phyloP scores from a whole-genome alignment of 2,329 filamentous ascomycete genomes.

The Aureobasidium sp. region DNA sequence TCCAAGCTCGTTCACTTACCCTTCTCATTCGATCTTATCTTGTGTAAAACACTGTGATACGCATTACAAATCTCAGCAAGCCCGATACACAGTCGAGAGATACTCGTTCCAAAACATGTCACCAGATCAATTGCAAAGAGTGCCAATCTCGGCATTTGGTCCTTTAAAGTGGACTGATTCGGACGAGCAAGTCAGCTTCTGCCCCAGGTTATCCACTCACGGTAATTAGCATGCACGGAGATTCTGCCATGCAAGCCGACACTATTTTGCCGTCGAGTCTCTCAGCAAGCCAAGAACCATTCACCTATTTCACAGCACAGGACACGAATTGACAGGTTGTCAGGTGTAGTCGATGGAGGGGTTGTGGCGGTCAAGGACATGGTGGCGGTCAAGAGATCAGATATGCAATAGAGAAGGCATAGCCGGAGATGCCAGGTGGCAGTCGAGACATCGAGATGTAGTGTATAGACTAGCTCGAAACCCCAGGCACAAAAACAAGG shows the following conservation, averaged over 20 bases:
- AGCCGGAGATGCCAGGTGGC: background rate
- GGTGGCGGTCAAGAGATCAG: background rate
- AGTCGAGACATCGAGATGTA: background rate
- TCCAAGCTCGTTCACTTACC: background rate
- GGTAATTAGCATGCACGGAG: conserved; percentile 5
- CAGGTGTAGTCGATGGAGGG: background rate
- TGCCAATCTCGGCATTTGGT: background rate
- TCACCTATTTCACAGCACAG: background rate
- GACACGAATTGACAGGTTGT: background rate
- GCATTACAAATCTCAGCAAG: background rate
- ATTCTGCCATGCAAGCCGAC: background rate
- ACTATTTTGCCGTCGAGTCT: background rate
- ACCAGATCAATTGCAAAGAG: background rate
- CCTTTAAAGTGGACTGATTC: background rate
- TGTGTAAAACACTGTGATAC: background rate
- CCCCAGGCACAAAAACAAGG: conserved; percentile 4
- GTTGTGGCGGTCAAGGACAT: background rate
- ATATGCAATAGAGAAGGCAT: background rate
- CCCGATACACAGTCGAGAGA: background rate
- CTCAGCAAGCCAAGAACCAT: background rate
- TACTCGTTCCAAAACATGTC: background rate
- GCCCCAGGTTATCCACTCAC: background rate
- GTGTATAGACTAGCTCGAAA: conserved; percentile 2
- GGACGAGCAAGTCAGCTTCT: background rate
- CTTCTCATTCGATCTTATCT: background rate